Conservation (phyloP, 2,329 filamentous ascomycete species). For the Lasiodiplodia hormozganensis region DNA sequence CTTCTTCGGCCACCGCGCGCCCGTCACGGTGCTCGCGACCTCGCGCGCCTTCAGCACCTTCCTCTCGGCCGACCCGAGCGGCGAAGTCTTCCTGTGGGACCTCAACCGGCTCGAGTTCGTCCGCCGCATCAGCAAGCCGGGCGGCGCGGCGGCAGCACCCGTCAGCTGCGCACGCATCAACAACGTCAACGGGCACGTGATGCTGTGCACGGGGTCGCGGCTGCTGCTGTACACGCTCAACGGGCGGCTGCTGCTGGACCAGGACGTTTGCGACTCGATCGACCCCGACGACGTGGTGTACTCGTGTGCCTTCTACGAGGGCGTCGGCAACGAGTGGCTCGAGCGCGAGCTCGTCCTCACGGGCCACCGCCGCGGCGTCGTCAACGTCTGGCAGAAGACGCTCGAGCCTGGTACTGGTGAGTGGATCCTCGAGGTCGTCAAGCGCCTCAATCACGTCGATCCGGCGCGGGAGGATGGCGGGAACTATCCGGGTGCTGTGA, state of each 20-base stretch:
- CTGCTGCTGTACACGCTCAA: conserved; percentile 87
- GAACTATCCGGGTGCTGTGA: conserved; percentile 72
- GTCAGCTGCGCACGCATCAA: conserved; percentile 83
- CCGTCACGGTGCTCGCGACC: conserved; percentile 81
- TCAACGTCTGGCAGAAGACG: conserved; percentile 73
- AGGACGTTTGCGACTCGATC: conserved; percentile 73
- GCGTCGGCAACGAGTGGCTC: conserved; percentile 87
- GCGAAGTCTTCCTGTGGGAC: conserved; percentile 90
- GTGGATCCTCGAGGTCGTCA: conserved; percentile 80
- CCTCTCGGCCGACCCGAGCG: conserved; percentile 81
- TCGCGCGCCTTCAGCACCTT: conserved; percentile 89
- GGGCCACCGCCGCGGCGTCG: conserved; percentile 81
- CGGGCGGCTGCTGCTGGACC: conserved; percentile 79
- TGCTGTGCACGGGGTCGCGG: conserved; percentile 78
- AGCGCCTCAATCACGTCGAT: conserved; percentile 82
- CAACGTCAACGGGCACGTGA: conserved; percentile 87
- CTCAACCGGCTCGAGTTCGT: conserved; percentile 90
- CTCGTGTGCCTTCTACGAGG: conserved; percentile 91
- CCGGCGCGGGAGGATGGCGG: conserved; percentile 65
- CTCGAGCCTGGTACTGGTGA: conserved; percentile 62
- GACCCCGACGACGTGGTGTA: conserved; percentile 74
- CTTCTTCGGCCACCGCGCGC: conserved; percentile 87
- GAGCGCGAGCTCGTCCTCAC: conserved; percentile 88
- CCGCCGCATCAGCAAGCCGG: conserved; percentile 52
- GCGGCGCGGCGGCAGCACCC: conserved; percentile 31